These are phyloP conservation scores for Lipomyces sp. DNA, from an alignment of 805 yeast genomes.

Conservation along the genomic window DNA sequence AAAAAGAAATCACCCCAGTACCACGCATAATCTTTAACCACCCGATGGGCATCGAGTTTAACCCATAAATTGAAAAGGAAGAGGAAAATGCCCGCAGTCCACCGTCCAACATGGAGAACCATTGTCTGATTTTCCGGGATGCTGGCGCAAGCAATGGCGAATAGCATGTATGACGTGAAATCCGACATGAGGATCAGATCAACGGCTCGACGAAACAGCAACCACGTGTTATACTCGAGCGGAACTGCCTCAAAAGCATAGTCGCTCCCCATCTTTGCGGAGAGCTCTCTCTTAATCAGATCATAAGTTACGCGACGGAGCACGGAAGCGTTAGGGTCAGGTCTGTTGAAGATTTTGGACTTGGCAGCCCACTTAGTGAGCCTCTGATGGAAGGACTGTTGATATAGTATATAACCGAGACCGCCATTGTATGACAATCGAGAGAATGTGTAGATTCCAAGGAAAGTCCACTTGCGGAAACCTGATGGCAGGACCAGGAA, in stretches of 20 bases:
- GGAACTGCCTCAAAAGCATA: constrained; percentile 55
- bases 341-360: constrained; percentile 52
- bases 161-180: constrained; percentile 71
- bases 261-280: constrained; percentile 52
- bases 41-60: constrained; percentile 83
- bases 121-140: constrained; percentile 52
- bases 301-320: constrained; percentile 46
- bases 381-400: constrained; percentile 64
- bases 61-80: constrained; percentile 82
- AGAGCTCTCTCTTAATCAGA: constrained; percentile 54
- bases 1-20: constrained; percentile 95
- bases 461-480: constrained; percentile 49
- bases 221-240: constrained; percentile 81
- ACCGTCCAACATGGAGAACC: constrained; percentile 55
- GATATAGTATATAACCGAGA: constrained; percentile 69
- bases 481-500: constrained; percentile 41
- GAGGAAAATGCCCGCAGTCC: constrained; percentile 62
- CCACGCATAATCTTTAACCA: constrained; percentile 90
- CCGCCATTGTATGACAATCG: constrained; percentile 76
- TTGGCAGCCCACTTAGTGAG: constrained; percentile 59
- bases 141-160: constrained; percentile 53
- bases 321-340: constrained; percentile 26
- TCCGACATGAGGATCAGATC: constrained; percentile 85
- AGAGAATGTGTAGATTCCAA: constrained; percentile 71
- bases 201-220: constrained; percentile 75